phyloP scores from a whole-genome alignment of 2,329 filamentous ascomycete species.

The Nemania diffusa region DNA sequence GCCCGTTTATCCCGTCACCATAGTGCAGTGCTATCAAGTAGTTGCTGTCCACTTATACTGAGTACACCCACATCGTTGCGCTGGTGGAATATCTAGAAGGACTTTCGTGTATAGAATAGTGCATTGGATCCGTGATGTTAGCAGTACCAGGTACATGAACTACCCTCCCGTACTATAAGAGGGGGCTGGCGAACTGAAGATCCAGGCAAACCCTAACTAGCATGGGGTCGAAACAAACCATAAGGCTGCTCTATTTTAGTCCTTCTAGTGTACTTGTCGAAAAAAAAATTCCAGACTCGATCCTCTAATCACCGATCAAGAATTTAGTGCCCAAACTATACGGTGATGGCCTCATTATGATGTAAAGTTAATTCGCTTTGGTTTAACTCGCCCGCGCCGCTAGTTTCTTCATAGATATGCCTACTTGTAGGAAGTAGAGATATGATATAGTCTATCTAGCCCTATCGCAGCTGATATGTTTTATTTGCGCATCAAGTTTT shows the following conservation, averaged over 20 bases:
- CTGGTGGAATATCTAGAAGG: not conserved
- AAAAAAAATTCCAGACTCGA: not conserved
- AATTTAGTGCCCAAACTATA: not conserved
- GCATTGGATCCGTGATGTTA: not conserved
- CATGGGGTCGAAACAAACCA: constrained; percentile 27
- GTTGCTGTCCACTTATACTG: not conserved
- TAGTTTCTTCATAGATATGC: not conserved
- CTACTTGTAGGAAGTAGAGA: not conserved
- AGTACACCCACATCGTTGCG: constrained; percentile 1
- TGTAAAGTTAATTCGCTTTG: not conserved
- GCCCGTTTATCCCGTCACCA: not conserved
- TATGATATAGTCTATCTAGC: no score
- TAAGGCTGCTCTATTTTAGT: not conserved
- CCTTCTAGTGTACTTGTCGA: not conserved
- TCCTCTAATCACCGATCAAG: constrained; percentile 1
- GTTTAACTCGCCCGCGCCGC: not conserved
- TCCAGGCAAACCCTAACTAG: not conserved
- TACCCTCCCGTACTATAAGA: not conserved
- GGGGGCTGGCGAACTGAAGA: not conserved
- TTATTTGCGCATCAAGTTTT: no score
- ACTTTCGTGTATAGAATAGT: not conserved
- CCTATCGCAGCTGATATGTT: no score
- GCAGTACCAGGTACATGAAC: not conserved
- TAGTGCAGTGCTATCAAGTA: not conserved
- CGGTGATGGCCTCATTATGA: constrained; percentile 18